These are phyloP conservation scores for Rhazya stricta DNA, from an alignment of 257 asterid genomes.

Conservation along the genomic window DNA sequence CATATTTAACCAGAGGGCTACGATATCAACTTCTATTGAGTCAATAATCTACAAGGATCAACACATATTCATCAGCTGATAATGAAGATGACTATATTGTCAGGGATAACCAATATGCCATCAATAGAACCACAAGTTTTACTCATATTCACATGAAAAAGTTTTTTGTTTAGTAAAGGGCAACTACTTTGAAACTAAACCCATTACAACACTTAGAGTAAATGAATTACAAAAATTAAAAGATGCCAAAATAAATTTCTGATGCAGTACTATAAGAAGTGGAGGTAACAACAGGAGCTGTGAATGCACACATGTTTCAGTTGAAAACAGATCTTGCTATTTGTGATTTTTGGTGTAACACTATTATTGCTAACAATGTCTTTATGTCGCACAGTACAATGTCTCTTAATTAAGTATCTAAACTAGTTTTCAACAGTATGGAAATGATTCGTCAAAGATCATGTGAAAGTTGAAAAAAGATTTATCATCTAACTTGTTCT, in stretches of 20 bases:
- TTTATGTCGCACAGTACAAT: not conserved
- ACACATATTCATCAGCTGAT: not conserved
- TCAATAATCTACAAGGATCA: not conserved
- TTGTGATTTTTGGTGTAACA: no score
- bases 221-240: not conserved
- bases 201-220: not conserved
- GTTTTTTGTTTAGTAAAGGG: not conserved
- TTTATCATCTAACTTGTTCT: not conserved
- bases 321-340: not conserved
- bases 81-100: not conserved
- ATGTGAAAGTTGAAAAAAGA: not conserved
- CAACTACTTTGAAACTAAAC: constrained; percentile 3
- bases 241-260: not conserved
- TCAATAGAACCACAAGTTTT: not conserved
- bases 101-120: not conserved
- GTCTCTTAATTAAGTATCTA: not conserved
- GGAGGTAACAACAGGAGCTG: not conserved
- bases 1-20: not conserved
- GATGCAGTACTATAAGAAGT: not conserved
- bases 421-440: not conserved
- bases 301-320: not conserved
- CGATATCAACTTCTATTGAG: not conserved
- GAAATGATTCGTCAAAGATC: not conserved
- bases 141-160: not conserved
- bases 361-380: not conserved